Conservation (phyloP, 352 stramenopile species). For the Phytopythium litorale region DNA sequence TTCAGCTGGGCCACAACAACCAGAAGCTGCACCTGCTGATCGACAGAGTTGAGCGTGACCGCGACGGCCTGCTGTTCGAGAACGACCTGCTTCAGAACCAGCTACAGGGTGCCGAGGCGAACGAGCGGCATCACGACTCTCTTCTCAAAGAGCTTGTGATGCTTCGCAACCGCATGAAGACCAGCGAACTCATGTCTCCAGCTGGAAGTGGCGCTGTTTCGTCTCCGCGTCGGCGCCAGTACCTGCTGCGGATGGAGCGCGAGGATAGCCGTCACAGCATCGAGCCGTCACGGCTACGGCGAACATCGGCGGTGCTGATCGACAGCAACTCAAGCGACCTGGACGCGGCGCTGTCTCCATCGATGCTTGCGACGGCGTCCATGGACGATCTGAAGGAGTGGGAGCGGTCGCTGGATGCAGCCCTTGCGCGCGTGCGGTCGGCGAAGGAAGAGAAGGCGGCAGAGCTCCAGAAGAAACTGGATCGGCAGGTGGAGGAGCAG, state of each 20-base stretch:
- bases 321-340: neutral
- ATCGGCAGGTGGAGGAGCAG: constrained; percentile 70
- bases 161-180: constrained; percentile 40
- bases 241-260: neutral
- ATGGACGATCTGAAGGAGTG: constrained; percentile 68
- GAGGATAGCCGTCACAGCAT: neutral
- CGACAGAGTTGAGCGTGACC: constrained; percentile 81
- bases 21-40: constrained; percentile 81
- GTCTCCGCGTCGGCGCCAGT: neutral
- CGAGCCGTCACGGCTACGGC: neutral
- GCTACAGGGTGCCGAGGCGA: constrained; percentile 60
- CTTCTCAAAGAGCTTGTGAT: constrained; percentile 54
- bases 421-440: constrained; percentile 44
- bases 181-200: constrained; percentile 17
- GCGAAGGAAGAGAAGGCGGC: constrained; percentile 73
- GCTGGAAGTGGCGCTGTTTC: neutral
- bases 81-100: constrained; percentile 80
- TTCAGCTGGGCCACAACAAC: constrained; percentile 74
- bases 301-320: neutral
- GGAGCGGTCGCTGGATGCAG: constrained; percentile 66
- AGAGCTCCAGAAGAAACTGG: constrained; percentile 71
- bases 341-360: constrained; percentile 2
- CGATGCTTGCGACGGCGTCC: constrained; percentile 18
- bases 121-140: constrained; percentile 64
- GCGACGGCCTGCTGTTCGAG: constrained; percentile 74